These are phyloP conservation scores for Pisolithus microcarpus DNA, from an alignment of 768 basidiomycete species.

Conservation along the genomic window DNA sequence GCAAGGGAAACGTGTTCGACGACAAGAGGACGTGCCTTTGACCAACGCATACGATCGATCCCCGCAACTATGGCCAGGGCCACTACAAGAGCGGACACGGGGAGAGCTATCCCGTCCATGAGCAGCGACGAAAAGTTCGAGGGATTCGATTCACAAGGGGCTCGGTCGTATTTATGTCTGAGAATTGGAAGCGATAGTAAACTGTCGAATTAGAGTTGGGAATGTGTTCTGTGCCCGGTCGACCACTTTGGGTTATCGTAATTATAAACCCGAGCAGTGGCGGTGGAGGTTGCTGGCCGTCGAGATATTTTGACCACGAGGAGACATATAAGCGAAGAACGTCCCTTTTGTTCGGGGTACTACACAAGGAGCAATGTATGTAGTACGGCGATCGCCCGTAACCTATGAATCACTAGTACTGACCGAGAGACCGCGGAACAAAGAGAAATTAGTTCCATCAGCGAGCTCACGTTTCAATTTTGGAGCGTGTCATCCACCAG, in stretches of 20 bases:
- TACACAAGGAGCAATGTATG: not conserved
- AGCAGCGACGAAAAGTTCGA: slow-evolving; percentile 16
- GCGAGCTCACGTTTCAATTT: slow-evolving; percentile 4
- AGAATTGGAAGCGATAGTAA: slow-evolving; percentile 8
- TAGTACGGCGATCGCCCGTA: not conserved
- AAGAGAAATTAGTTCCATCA: slow-evolving; percentile 6
- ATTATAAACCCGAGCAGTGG: slow-evolving; percentile 14
- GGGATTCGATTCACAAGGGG: slow-evolving; percentile 22
- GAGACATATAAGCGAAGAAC: slow-evolving; percentile 1
- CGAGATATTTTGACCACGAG: slow-evolving; percentile 7
- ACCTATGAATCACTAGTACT: slow-evolving; percentile 1
- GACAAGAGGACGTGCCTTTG: slow-evolving; percentile 16
- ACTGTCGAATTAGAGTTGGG: slow-evolving; percentile 26
- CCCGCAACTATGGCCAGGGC: slow-evolving; percentile 8
- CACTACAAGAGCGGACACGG: slow-evolving; percentile 15
- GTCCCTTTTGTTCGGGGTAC: slow-evolving; percentile 6
- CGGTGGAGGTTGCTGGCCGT: slow-evolving; percentile 7
- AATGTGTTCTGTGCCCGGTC: slow-evolving; percentile 6
- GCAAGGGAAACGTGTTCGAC: not conserved
- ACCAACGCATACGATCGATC: slow-evolving; percentile 16
- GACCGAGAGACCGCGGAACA: not conserved
- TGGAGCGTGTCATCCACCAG: no score
- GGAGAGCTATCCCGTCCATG: slow-evolving; percentile 19
- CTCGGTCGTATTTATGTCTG: slow-evolving; percentile 28
- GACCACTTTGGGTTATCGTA: slow-evolving; percentile 22